Conservation (phyloP, 2,329 filamentous ascomycete genomes). For the Trichoderma arundinaceum region DNA sequence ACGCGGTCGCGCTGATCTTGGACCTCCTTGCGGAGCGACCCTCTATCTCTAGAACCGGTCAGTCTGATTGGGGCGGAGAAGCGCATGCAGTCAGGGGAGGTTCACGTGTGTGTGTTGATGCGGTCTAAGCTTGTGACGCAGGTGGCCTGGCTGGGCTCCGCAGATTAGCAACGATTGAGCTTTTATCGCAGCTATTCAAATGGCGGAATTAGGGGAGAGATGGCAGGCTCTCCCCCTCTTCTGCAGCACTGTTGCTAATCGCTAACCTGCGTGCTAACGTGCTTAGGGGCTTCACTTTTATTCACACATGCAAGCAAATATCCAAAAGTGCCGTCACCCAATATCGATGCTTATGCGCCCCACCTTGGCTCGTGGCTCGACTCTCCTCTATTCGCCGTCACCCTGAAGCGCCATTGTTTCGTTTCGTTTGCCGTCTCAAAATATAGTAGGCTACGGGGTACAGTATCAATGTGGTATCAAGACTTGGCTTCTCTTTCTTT, state of each 20-base stretch:
- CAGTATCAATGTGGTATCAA: background rate
- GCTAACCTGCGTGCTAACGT: background rate
- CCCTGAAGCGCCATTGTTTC: background rate
- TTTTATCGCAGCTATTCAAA: background rate
- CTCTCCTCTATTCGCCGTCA: background rate
- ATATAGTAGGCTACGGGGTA: background rate
- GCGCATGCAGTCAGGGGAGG: conserved; percentile 26
- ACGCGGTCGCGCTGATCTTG: conserved; percentile 36
- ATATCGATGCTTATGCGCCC: conserved; percentile 1
- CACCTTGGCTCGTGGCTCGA: background rate
- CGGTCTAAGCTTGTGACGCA: conserved; percentile 26
- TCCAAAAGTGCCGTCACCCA: background rate
- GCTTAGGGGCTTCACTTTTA: conserved; percentile 3
- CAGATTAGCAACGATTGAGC: conserved; percentile 15
- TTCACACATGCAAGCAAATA: background rate
- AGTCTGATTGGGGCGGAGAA: conserved; percentile 33
- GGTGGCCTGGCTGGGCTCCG: conserved; percentile 14
- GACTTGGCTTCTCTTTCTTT: background rate
- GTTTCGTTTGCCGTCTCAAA: background rate
- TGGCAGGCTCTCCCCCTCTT: background rate
- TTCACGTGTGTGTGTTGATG: conserved; percentile 32
- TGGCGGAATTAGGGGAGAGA: conserved; percentile 7
- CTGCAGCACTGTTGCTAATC: background rate
- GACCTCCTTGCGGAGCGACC: conserved; percentile 25
- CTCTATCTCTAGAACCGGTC: conserved; percentile 22